Base-by-base conservation (phyloP, 208 protist genomes). In the Trypanosoma caninum region DNA sequence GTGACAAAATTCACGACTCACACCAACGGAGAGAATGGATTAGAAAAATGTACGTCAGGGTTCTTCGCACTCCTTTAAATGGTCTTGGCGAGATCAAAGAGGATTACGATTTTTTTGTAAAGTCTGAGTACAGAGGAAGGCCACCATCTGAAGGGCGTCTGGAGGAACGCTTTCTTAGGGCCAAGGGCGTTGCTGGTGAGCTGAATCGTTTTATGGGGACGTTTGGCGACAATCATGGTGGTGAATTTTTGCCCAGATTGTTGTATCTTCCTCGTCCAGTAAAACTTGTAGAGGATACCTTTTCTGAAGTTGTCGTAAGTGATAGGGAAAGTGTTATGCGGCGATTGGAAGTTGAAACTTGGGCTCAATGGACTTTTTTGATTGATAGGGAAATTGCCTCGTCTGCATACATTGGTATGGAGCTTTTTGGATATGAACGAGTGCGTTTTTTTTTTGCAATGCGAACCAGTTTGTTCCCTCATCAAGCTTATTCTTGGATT, bases 91-190 rank as follows among this genome's bases (percentile, higher is more conserved):
- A 81, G 22, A 60, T 91, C 28, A 89, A 89, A 69, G 78, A 89
- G 28, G 74, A 83, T 27, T 95, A 87, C 59, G 85, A 92, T 34
- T 56, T 61, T 13, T 92, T 95, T 65, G 18, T 89, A n/a, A 65
- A 65, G 2, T 42, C 66, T 2, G 85, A 91, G 41, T 83, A 77
- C 44, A 62, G 81, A 50, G 80, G 76, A 2, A 71, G 78, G 23
- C 53, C 87, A 18, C 71, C 74, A 22, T 53, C 69, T 1, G 83
- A 90, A 16, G 82, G 56, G 27, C 60, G 56, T 22, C 20, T 68
- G 41, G 60, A 74, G 23, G 68, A 74, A 38, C 30, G 69, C n/a
- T 65, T 65, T 75, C 11, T 63, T 20, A 25, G 62, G 14, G 69
- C 62, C 1, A 53, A 45, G n/a, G 41, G 53, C 37, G 42, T 51